Percentiles rank a stretch among this genome's conserved stretches.
Evolutionary conservation across 768 basidiomycete genomes (phyloP).

Genomic region (Porpolomopsis calyptriformis): DNA sequence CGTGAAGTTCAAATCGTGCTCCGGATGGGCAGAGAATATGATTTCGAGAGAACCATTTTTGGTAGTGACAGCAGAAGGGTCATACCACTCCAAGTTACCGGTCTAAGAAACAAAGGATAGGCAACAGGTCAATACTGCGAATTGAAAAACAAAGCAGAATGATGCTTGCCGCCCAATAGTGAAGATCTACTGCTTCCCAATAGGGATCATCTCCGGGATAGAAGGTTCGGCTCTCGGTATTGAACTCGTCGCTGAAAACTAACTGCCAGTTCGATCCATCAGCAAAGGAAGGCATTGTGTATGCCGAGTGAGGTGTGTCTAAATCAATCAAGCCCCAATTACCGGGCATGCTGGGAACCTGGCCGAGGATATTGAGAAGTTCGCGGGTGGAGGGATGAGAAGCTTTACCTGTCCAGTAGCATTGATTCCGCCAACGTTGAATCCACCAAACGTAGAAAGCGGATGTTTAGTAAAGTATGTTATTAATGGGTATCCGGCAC

Average conservation of each 20-base stretch:
- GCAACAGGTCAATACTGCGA: background rate
- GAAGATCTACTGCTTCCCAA: slow-evolving; percentile 76
- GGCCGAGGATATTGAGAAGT: slow-evolving; percentile 4
- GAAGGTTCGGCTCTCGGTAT: slow-evolving; percentile 67
- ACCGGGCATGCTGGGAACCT: slow-evolving; percentile 52
- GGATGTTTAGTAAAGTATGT: slow-evolving; percentile 40
- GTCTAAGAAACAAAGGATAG: slow-evolving; percentile 36
- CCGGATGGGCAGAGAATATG: slow-evolving; percentile 54
- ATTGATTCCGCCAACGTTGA: slow-evolving; percentile 71
- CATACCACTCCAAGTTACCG: slow-evolving; percentile 82
- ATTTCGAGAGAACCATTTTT: slow-evolving; percentile 64
- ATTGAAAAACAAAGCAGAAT: background rate
- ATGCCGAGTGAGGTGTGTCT: slow-evolving; percentile 56
- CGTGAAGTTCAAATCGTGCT: slow-evolving; percentile 63
- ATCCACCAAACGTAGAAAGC: slow-evolving; percentile 46
- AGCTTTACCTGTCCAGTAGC: slow-evolving; percentile 52
- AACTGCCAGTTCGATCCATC: slow-evolving; percentile 52
- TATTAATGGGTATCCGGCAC: slow-evolving; percentile 55
- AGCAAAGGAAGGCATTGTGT: slow-evolving; percentile 41
- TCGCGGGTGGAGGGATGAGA: background rate
- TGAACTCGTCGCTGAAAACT: slow-evolving; percentile 86
- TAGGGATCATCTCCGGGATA: slow-evolving; percentile 85
- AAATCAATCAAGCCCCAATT: slow-evolving; percentile 65
- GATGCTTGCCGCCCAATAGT: slow-evolving; percentile 58
- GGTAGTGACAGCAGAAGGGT: slow-evolving; percentile 70